Evolutionary conservation across 2,329 filamentous ascomycete species (phyloP).

Genomic region (Alternaria dauci): DNA sequence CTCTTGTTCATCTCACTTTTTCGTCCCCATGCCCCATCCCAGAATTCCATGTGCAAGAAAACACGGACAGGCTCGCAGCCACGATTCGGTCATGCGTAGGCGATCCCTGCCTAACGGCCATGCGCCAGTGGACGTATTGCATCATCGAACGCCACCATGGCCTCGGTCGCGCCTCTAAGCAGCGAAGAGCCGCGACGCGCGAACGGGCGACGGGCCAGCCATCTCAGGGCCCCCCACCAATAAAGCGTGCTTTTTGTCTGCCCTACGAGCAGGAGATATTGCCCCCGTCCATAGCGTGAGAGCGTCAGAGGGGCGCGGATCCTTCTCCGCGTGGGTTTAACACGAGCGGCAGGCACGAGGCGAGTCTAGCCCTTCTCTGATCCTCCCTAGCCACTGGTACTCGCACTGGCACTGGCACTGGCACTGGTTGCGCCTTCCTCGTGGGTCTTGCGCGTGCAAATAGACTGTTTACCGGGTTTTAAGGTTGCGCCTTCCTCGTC

Average conservation of each 20-base stretch:
- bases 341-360: conserved; percentile 10
- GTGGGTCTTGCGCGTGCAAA: conserved; percentile 21
- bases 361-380: conserved; percentile 1
- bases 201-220: not conserved
- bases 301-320: not conserved
- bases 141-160: conserved; percentile 18
- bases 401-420: too few relatives aligned
- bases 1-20: not conserved
- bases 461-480: conserved; percentile 2
- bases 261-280: not conserved
- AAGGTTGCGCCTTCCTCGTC: conserved; percentile 7
- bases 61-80: not conserved
- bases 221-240: conserved; percentile 7
- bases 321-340: conserved; percentile 15
- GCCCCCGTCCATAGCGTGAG: not conserved
- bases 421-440: conserved; percentile 11
- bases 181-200: conserved; percentile 1
- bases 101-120: conserved; percentile 6
- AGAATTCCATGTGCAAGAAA: not conserved
- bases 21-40: not conserved
- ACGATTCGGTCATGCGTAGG: conserved; percentile 7
- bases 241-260: conserved; percentile 1
- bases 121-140: conserved; percentile 7
- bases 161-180: conserved; percentile 6
- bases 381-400: not conserved